Base-by-base conservation (phyloP, 345 rosid species). In the Conringia planisiliqua region DNA sequence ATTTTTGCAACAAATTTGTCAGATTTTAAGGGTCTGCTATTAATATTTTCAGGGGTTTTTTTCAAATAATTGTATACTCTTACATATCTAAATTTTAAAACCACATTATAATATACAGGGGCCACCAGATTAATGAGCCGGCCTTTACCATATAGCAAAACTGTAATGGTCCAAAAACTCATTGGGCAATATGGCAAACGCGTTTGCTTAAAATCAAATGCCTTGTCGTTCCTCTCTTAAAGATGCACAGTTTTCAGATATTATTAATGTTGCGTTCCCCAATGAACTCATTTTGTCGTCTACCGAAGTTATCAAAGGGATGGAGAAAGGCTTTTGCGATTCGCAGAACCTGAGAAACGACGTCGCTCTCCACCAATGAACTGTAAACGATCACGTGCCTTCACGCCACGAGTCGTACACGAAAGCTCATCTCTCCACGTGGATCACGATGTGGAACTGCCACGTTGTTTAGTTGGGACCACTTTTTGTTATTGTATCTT, bases 331-430 rank as follows among this genome's bases (percentile, higher is more conserved):
- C 0, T 56, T 32, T 43, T 0, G 20, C 7, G 26, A 66, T 74
- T 66, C 32, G 11, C 18, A 43, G 38, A 24, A 55, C 50, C 42
- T 11, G 42, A 32, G n/a, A 58, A 77, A 63, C 71, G 76, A 77
- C 76, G 76, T 47, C 67, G 71, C 11, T 44, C 29, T 64, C 6
- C 7, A 46, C 76, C 76, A 77, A 77, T 71, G 17, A 65, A 10
- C 20, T 46, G 13, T 62, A 48, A 58, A 38, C 55, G 46, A 57
- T 40, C 80, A 77, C 72, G 76, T 77, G 80, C 22, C 68, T 0
- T 46, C 72, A 64, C 71, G 72, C 72, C 76, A 71, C 72, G 68
- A 71, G 76, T 46, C 76, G 76, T 77, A 71, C 76, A 70, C 72
- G 76, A 46, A 77, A 70, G 71, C 71, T 63, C 43, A 56, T 55